Evolutionary conservation across 805 yeast genomes (phyloP), one percentile per base, ranked within the genome.

Genomic region (Kodamaea kakaduensis): DNA sequence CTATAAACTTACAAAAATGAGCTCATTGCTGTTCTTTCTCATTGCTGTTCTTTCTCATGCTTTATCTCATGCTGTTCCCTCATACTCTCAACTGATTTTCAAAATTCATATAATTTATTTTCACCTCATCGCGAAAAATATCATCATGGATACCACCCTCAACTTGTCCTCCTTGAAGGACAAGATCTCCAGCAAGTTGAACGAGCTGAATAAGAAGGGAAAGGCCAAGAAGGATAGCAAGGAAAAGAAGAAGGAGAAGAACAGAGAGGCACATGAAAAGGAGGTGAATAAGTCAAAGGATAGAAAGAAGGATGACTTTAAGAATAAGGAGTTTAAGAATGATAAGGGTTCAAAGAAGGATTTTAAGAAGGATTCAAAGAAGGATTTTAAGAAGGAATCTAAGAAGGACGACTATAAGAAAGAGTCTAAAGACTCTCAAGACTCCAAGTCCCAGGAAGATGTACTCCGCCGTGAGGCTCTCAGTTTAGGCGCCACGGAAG

Each of bases 401-500:
- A 39, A 44, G 36, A 34, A 32, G 25, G 35, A 25, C 4, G 17
- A 13, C 6, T 6, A 18, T 10, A 18, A 9, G 18, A 25, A 27
- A 22, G 19, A 26, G 22, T n/a, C 30, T n/a, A 23, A 27, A 30
- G 20, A 20, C 19, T 5, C 19, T 19, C 42, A 32, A 2, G 47
- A 41, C 6, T 39, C 44, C 20, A 14, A 21, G 12, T 12, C 14
- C 6, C 10, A 16, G 7, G 22, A 21, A 8, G 72, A 63, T 3
- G 40, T 64, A 2, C 56, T 85, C 32, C 78, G 83, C 46, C 75
- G 78, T 41, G 94, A 83, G 61, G 94, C 95, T 2, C 55, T 80
- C 9, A 80, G 79, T 15, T 61, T 89, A 18, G 96, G 97, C 21
- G 97, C 96, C 14, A 72, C 86, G 10, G 93, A 84, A 46, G 89